A percentile compares a stretch with the other conserved stretches of the same genome.
phyloP scores from a whole-genome alignment of 2,329 filamentous ascomycete genomes.

The Nothopassalora personata region DNA sequence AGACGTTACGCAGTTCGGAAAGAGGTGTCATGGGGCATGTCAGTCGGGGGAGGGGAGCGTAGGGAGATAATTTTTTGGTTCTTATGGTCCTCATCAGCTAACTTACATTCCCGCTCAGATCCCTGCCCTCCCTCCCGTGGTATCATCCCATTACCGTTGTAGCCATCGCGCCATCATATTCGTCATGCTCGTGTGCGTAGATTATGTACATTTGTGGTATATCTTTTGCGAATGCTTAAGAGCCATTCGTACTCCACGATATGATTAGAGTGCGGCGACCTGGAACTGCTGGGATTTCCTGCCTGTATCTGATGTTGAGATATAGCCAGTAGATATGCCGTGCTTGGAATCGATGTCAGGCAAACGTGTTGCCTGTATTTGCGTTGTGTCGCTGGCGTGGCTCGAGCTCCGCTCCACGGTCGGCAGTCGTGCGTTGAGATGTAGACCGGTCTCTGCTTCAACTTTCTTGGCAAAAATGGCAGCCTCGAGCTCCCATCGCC shows the following conservation, averaged over 20 bases:
- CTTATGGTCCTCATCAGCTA: background rate
- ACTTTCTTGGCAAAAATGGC: conserved; percentile 35
- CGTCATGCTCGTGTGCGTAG: background rate
- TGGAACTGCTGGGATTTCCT: background rate
- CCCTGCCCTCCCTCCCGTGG: background rate
- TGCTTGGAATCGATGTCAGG: background rate
- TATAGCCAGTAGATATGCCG: conserved; percentile 2
- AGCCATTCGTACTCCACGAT: background rate
- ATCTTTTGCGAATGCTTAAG: background rate
- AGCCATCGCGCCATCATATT: background rate
- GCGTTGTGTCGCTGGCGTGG: background rate
- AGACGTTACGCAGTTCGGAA: too few species aligned
- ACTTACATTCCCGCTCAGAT: background rate
- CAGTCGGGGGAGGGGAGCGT: too few species aligned
- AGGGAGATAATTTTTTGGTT: background rate
- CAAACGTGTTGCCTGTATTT: background rate
- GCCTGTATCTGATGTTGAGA: background rate
- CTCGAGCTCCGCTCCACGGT: conserved; percentile 12
- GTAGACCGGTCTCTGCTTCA: conserved; percentile 12
- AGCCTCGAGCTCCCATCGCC: conserved; percentile 38
- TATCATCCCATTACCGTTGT: background rate
- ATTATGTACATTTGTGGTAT: background rate
- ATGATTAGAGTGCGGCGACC: background rate
- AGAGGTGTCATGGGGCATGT: too few species aligned
- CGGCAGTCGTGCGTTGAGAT: conserved; percentile 8